Percentiles rank a stretch among this genome's conserved stretches.
Conservation (phyloP, 192 early-diverging fungal genomes). For the Cladochytrium replicatum region DNA sequence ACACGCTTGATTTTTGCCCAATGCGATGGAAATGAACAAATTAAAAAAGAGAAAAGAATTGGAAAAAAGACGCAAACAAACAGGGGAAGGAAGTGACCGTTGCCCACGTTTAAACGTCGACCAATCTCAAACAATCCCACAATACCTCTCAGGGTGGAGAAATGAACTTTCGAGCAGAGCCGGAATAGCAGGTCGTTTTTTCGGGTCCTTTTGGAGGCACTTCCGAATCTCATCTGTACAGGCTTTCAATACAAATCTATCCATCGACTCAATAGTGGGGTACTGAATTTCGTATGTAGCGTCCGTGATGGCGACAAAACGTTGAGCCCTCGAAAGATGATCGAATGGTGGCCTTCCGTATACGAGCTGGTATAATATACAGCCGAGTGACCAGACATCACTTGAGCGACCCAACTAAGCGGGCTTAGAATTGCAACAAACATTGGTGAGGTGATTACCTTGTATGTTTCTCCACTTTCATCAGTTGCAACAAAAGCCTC, state of each 20-base stretch:
- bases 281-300: slow-evolving; percentile 57
- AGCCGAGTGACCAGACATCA: slow-evolving; percentile 88
- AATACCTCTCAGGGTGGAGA: too few species aligned
- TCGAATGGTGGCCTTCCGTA: slow-evolving; percentile 81
- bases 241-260: too few species aligned
- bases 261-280: slow-evolving; percentile 35
- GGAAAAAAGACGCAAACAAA: too few species aligned
- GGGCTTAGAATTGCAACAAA: background rate
- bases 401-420: slow-evolving; percentile 68
- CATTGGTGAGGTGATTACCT: too few species aligned
- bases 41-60: too few species aligned
- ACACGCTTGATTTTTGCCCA: too few species aligned
- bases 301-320: slow-evolving; percentile 69
- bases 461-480: slow-evolving; percentile 8
- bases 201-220: slow-evolving; percentile 62
- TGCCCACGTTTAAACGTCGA: too few species aligned
- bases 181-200: slow-evolving; percentile 54
- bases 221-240: slow-evolving; percentile 50
- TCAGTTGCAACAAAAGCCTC: slow-evolving; percentile 62
- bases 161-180: too few species aligned
- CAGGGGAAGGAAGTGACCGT: too few species aligned
- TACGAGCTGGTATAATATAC: slow-evolving; percentile 89
- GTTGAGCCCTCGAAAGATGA: slow-evolving; percentile 57
- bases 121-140: too few species aligned
- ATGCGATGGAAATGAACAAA: too few species aligned